Conservation (phyloP, 2,329 filamentous ascomycete species). For the Metarhizium guizhouense region DNA sequence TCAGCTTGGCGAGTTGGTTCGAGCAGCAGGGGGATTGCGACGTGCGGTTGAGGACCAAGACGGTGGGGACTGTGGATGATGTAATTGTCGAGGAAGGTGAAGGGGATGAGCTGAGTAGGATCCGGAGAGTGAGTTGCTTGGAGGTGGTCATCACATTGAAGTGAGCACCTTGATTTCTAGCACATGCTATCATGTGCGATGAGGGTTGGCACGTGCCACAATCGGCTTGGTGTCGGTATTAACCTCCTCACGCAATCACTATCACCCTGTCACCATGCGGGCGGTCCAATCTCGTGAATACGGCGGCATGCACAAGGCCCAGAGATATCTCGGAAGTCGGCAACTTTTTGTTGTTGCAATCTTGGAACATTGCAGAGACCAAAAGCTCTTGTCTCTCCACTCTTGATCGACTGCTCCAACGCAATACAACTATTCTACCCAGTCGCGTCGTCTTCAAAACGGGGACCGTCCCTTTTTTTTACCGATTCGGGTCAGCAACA, state of each 20-base stretch:
- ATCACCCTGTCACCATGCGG: too few species aligned
- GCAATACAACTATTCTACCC: neutral
- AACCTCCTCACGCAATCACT: too few species aligned
- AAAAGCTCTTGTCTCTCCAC: neutral
- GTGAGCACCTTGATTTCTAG: slow-evolving; percentile 20
- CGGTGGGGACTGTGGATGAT: slow-evolving; percentile 59
- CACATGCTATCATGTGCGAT: neutral
- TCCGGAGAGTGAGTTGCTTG: slow-evolving; percentile 41
- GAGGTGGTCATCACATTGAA: slow-evolving; percentile 39
- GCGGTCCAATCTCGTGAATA: too few species aligned
- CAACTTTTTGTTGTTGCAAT: too few species aligned
- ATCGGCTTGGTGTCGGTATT: neutral
- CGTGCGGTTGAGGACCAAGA: slow-evolving; percentile 53
- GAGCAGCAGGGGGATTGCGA: slow-evolving; percentile 48
- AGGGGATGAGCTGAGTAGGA: slow-evolving; percentile 28
- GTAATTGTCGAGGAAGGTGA: slow-evolving; percentile 37
- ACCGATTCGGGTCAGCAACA: too few species aligned
- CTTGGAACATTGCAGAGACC: too few species aligned
- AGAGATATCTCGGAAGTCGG: too few species aligned
- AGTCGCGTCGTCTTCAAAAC: neutral
- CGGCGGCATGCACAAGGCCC: too few species aligned
- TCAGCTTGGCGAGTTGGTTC: slow-evolving; percentile 57
- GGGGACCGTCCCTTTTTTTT: too few species aligned
- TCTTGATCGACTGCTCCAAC: neutral
- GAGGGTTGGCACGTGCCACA: neutral